phyloP scores from a whole-genome alignment of 352 stramenopile species.

The Aphanomyces euteiches region DNA sequence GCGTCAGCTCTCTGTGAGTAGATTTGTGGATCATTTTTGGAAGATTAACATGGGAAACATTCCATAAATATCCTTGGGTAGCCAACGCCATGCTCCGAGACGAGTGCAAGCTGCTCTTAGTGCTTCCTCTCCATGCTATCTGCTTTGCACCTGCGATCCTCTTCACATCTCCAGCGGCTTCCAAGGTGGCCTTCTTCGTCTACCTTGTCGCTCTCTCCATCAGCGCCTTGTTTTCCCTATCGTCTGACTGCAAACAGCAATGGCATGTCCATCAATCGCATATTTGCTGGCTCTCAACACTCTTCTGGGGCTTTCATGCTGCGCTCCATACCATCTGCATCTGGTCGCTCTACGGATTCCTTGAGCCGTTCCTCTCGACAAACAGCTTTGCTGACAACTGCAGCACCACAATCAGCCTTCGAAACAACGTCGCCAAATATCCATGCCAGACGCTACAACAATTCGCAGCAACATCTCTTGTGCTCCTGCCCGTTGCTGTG shows the following conservation, averaged over 20 bases:
- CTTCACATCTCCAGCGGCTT: neutral
- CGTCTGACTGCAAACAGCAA: neutral
- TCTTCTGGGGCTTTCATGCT: slow-evolving; percentile 5
- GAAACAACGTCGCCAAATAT: neutral
- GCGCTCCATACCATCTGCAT: neutral
- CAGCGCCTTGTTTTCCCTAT: neutral
- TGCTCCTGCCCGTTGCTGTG: neutral
- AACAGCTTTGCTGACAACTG: slow-evolving; percentile 6
- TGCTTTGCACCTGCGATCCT: slow-evolving; percentile 1
- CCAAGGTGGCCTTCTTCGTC: neutral
- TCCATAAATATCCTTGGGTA: neutral
- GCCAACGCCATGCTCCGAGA: slow-evolving; percentile 15
- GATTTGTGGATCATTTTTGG: too few species aligned
- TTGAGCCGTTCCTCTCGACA: slow-evolving; percentile 1
- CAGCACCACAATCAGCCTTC: neutral
- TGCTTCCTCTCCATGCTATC: neutral
- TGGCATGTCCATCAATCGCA: neutral
- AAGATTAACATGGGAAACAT: too few species aligned
- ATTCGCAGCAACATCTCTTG: neutral
- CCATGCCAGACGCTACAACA: slow-evolving; percentile 5
- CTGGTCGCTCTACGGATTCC: slow-evolving; percentile 8
- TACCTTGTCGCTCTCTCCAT: neutral
- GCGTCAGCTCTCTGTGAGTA: too few species aligned
- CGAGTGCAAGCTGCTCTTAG: slow-evolving; percentile 21
- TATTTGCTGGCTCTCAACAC: neutral